Evolutionary conservation across 306 rosid species (phyloP), one percentile per base, ranked within the genome.

Genomic region (Fragaria vesca): DNA sequence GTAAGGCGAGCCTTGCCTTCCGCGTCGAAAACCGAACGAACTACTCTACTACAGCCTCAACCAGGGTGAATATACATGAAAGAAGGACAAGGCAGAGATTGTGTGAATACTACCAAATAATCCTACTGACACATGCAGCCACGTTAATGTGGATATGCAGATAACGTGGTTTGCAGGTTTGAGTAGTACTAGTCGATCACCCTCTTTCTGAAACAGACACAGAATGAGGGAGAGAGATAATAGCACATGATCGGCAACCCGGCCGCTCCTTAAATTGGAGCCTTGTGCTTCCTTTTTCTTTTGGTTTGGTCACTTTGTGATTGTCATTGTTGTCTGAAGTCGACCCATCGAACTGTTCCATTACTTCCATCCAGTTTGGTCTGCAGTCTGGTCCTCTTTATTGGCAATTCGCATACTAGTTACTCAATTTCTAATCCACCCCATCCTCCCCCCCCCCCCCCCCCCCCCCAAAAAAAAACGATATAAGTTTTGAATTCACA

Each of bases 181-280:
- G 28, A 55, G 61, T 55, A 55, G 61, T 18, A 20, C 26, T 8
- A 54, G 28, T 38, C 42, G 42, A 38, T 54, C 61, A 20, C 10
- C 26, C 7, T 54, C 61, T 55, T 55, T 55, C 28, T 55, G 61
- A 20, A 21, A 55, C 26, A 20, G 61, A 55, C 12, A n/a, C 28
- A 55, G 12, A 0, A 42, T 42, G 28, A 52, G n/a, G 11, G 46
- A 48, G 57, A 5, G 63, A 52, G 26, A 51, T 51, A 21, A n/a
- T 10, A 58, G 65, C 34, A 58, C 65, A 13, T 12, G 67, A 61
- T 4, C 18, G 36, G 36, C 36, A 6, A 12, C 34, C 66, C n/a
- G 38, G 81, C 89, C 86, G 79, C 79, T 77, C 52, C 74, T 43
- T 75, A 9, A 36, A 70, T 84, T 90, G 90, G 90, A 79, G 10